Conservation (phyloP, 805 yeast species). For the Monosporozyma yasuniensis region DNA sequence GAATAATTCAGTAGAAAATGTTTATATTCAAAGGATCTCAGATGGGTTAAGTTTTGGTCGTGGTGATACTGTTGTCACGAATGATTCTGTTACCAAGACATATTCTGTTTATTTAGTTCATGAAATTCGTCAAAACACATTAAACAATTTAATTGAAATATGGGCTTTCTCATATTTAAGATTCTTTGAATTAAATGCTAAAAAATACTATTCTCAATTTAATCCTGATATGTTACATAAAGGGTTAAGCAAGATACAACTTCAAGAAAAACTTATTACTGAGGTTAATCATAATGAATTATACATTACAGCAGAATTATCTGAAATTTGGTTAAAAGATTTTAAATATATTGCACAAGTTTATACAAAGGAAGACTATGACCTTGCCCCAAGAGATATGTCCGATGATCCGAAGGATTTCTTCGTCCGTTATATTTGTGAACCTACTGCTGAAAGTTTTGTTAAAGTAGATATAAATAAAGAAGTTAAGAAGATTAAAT, state of each 20-base stretch:
- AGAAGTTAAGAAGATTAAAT: conserved; percentile 13
- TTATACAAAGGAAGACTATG: conserved; percentile 31
- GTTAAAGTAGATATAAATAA: conserved; percentile 17
- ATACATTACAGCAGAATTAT: conserved; percentile 44
- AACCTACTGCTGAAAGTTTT: conserved; percentile 24
- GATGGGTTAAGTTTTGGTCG: conserved; percentile 42
- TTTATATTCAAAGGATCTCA: conserved; percentile 32
- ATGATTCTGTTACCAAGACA: conserved; percentile 27
- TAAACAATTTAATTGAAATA: conserved; percentile 38
- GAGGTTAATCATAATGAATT: conserved; percentile 37
- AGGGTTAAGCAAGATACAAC: conserved; percentile 9
- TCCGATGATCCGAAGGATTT: conserved; percentile 20
- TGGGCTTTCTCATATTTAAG: conserved; percentile 42
- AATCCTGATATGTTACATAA: conserved; percentile 16
- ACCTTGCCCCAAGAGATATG: conserved; percentile 5
- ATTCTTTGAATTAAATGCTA: conserved; percentile 32
- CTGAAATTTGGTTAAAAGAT: conserved; percentile 36
- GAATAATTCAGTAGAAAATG: conserved; percentile 11
- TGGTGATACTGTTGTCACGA: conserved; percentile 46
- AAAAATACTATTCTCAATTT: conserved; percentile 22
- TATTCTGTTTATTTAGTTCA: conserved; percentile 40
- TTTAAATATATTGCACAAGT: conserved; percentile 40
- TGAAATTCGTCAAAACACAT: conserved; percentile 44
- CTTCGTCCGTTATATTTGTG: conserved; percentile 29
- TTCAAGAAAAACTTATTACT: conserved; percentile 14